Base-by-base conservation (phyloP, 352 stramenopile species). In the Globisporangium apiculatum region DNA sequence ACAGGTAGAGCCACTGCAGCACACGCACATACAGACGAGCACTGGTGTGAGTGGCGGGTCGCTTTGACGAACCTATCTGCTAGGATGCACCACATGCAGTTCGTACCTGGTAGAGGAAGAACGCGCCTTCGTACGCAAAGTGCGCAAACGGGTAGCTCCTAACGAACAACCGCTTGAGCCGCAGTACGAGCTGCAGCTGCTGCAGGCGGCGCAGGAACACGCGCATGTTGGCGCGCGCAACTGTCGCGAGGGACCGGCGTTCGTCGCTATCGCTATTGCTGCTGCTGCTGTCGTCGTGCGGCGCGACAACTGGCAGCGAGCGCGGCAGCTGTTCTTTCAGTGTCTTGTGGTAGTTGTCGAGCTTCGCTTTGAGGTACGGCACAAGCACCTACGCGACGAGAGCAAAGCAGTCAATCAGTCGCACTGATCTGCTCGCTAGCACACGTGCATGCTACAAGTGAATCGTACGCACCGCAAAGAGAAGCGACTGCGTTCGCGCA, bases 311-410 rank as follows among this genome's bases (percentile, higher is more conserved):
- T n/a, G 58, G 47, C 46, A 55, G 14, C 10, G 59, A 41, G 15
- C 61, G 51, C 12, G 64, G 58, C 12, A 76, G 57, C 42, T 76
- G 59, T 50, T 81, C 74, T 9, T 58, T 54, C 6, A 87, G 62
- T 31, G 73, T 47, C 41, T 77, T 76, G 57, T 87, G 71, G 48
- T 84, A 83, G 18, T 70, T 65, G 55, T 93, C 83, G 51, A 91
- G 58, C 64, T 91, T 93, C 17, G 75, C 56, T 62, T 93, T 93
- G 50, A 93, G 57, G 48, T 93, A 93, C 66, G 82, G 82, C 45
- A 92, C 58, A 24, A 89, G 15, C 35, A 92, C 73, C 76, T 86
- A 35, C 17, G 11, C 17, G n/a, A 24, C 14, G 50, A 17, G 17
- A 15, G 7, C 36, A 11, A 31, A 31, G 24, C 24, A 31, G 24